A percentile compares a stretch with the other conserved stretches of the same genome.
Conservation (phyloP, 1,284 basidiomycete genomes). For the Rhodotorula glutinis region DNA sequence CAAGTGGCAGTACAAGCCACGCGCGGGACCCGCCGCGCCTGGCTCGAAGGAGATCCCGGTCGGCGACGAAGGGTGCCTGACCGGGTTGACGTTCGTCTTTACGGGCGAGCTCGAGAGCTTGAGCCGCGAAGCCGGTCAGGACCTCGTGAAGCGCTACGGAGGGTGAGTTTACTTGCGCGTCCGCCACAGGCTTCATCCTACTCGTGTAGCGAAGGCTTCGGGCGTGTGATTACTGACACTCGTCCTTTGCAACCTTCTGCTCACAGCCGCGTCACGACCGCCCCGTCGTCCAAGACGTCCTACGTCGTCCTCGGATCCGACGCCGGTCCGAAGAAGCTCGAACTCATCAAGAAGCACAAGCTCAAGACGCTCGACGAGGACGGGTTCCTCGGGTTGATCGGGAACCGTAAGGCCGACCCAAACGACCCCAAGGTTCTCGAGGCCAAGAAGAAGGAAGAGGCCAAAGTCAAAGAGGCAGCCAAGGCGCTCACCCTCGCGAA, state of each 20-base stretch:
- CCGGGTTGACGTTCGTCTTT: conserved; percentile 89
- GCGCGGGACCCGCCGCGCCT: conserved; percentile 32
- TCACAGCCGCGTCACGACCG: conserved; percentile 68
- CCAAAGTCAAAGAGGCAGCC: conserved; percentile 63
- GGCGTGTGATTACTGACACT: no score
- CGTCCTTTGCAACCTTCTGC: no score
- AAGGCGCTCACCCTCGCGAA: conserved; percentile 63
- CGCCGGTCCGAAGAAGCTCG: conserved; percentile 82
- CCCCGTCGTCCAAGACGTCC: conserved; percentile 85
- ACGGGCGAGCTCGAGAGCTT: conserved; percentile 87
- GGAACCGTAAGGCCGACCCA: conserved; percentile 47
- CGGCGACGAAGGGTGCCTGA: conserved; percentile 71
- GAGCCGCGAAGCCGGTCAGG: conserved; percentile 79
- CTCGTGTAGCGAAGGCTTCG: no score
- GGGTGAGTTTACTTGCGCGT: conserved; percentile 59
- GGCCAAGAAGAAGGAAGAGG: conserved; percentile 72
- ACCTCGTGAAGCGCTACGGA: conserved; percentile 87
- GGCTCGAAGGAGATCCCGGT: conserved; percentile 74
- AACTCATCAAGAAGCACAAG: conserved; percentile 72
- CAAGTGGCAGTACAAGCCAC: conserved; percentile 45
- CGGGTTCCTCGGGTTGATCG: conserved; percentile 75
- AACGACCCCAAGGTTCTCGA: conserved; percentile 31
- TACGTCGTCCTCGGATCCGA: conserved; percentile 85
- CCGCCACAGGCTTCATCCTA: no score
- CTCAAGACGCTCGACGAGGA: conserved; percentile 81